A percentile compares a stretch with the other conserved stretches of the same genome.
phyloP scores from a whole-genome alignment of 2,329 filamentous ascomycete genomes.

The Fusarium torulosum region DNA sequence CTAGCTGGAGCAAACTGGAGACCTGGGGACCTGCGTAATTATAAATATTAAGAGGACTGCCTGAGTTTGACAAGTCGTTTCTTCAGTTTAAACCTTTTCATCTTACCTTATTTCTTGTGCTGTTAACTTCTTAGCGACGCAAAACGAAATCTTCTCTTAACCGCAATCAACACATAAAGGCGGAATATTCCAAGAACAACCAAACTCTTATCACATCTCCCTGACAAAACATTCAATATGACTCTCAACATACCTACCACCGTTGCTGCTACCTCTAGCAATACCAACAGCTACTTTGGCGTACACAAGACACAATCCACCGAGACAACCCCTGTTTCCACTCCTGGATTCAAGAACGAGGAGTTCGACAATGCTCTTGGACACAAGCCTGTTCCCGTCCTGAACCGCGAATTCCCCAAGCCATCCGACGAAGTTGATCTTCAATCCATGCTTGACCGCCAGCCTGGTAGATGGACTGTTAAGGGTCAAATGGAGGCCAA shows the following conservation, averaged over 20 bases:
- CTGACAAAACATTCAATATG: constrained; percentile 16
- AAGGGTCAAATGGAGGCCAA: constrained; percentile 53
- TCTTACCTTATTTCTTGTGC: constrained; percentile 7
- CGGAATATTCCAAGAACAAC: background rate
- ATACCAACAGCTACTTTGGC: constrained; percentile 37
- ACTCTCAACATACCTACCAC: constrained; percentile 29
- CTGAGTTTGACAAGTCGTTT: background rate
- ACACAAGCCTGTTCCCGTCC: constrained; percentile 50
- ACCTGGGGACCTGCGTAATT: constrained; percentile 17
- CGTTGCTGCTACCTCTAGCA: constrained; percentile 29
- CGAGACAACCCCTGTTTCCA: constrained; percentile 41
- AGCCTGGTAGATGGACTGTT: constrained; percentile 59
- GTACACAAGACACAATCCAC: constrained; percentile 41
- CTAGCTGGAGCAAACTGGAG: constrained; percentile 7
- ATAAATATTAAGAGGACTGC: constrained; percentile 30
- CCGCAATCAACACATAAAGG: background rate
- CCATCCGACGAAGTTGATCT: constrained; percentile 57
- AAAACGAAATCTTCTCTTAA: constrained; percentile 3
- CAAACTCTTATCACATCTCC: background rate
- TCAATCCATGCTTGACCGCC: constrained; percentile 58
- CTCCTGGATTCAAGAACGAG: constrained; percentile 37
- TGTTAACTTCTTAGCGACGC: constrained; percentile 9
- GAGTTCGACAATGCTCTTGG: constrained; percentile 23
- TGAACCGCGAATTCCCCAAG: constrained; percentile 57
- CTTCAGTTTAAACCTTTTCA: constrained; percentile 7